phyloP scores from a whole-genome alignment of 179 eudicot genomes.

The Amaranthus tricolor region DNA sequence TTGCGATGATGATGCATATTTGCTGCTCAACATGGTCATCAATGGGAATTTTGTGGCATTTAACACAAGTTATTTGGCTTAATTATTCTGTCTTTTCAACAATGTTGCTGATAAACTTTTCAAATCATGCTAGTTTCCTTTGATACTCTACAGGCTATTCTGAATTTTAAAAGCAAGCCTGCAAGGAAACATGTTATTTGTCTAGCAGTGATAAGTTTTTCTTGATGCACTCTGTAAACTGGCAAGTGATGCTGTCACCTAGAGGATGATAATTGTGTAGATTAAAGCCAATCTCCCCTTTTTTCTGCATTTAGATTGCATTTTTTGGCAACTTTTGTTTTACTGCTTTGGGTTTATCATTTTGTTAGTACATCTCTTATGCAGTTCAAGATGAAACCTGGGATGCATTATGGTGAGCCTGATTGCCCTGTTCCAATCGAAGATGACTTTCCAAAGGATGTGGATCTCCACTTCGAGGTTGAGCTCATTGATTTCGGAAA shows the following conservation, averaged over 20 bases:
- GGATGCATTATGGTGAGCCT: slow-evolving; percentile 89
- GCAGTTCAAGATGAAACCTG: slow-evolving; percentile 95
- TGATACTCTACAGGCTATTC: background rate
- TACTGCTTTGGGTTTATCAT: slow-evolving; percentile 3
- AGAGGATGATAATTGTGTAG: background rate
- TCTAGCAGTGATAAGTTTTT: background rate
- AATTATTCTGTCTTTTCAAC: background rate
- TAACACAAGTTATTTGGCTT: background rate
- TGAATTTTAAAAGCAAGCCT: background rate
- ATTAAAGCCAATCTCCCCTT: background rate
- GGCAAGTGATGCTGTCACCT: slow-evolving; percentile 1
- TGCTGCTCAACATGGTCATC: background rate
- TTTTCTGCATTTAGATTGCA: slow-evolving; percentile 12
- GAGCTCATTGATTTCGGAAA: slow-evolving; percentile 89
- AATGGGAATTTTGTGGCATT: background rate
- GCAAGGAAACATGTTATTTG: background rate
- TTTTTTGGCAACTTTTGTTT: background rate
- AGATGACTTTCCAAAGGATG: slow-evolving; percentile 82
- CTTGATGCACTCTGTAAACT: slow-evolving; percentile 3
- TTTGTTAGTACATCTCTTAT: slow-evolving; percentile 19
- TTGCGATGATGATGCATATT: background rate
- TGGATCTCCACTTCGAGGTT: slow-evolving; percentile 89
- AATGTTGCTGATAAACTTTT: background rate
- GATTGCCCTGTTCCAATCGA: slow-evolving; percentile 83
- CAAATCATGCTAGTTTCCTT: background rate